Conservation (phyloP, 805 yeast species). For the Candida nonsorbophila region DNA sequence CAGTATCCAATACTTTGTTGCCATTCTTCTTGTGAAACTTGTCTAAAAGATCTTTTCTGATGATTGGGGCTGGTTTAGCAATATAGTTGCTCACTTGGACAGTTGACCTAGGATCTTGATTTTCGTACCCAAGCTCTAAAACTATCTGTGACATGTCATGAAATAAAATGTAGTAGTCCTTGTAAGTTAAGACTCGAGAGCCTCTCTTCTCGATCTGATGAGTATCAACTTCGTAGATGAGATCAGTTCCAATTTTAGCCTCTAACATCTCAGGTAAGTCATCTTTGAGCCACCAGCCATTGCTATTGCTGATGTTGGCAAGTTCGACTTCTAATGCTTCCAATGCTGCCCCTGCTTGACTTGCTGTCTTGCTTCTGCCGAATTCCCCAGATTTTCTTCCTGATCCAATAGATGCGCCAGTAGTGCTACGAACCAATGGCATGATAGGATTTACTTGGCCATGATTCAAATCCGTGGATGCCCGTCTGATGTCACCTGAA, state of each 20-base stretch:
- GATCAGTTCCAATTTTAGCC: conserved; percentile 38
- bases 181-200: conserved; percentile 40
- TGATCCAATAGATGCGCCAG: conserved; percentile 4
- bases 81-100: conserved; percentile 27
- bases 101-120: conserved; percentile 48
- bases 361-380: conserved; percentile 11
- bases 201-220: conserved; percentile 52
- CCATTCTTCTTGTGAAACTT: conserved; percentile 43
- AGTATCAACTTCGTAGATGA: conserved; percentile 64
- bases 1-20: conserved; percentile 12
- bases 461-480: conserved; percentile 4
- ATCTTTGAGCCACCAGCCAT: conserved; percentile 65
- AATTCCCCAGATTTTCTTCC: conserved; percentile 11
- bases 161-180: conserved; percentile 68
- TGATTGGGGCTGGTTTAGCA: conserved; percentile 37
- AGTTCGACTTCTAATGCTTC: conserved; percentile 24
- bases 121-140: conserved; percentile 53
- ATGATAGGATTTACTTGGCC: too few relatives aligned
- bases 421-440: conserved; percentile 2
- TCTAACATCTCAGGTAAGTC: conserved; percentile 52
- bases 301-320: conserved; percentile 16
- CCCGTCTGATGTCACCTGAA: conserved; percentile 1
- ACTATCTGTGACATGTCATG: conserved; percentile 67
- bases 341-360: conserved; percentile 23
- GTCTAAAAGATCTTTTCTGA: conserved; percentile 45